phyloP scores from a whole-genome alignment of 78 protist species.

The Dictyostelium firmibasis region DNA sequence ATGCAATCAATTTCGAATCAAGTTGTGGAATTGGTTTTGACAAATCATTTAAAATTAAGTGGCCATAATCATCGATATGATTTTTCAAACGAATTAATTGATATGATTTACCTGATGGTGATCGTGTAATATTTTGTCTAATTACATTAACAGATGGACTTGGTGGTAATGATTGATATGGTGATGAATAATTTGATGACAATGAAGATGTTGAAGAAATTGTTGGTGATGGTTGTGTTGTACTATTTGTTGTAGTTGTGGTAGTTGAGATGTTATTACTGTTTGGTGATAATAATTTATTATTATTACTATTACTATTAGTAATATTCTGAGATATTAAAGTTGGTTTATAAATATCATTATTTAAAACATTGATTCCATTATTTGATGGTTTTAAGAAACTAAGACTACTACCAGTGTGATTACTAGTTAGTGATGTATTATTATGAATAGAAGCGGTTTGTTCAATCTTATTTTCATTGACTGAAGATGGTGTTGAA shows the following conservation, averaged over 20 bases:
- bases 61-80: background rate
- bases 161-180: background rate
- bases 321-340: background rate
- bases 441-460: background rate
- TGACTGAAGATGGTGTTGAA: background rate
- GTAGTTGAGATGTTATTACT: background rate
- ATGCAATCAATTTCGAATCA: background rate
- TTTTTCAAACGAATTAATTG: background rate
- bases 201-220: background rate
- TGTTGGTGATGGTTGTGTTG: background rate
- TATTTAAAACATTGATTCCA: background rate
- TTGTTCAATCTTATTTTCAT: background rate
- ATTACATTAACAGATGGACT: background rate
- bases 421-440: background rate
- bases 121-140: background rate
- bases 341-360: conserved; percentile 6
- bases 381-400: background rate
- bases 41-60: background rate
- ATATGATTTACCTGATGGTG: background rate
- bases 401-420: background rate
- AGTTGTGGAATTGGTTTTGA: background rate
- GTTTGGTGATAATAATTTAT: background rate
- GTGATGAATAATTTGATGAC: background rate
- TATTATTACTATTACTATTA: too few species aligned
- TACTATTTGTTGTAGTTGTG: background rate